A percentile compares a stretch with the other conserved stretches of the same genome.
Evolutionary conservation across 257 asterid genomes (phyloP).

Genomic region (Penstemon davidsonii): DNA sequence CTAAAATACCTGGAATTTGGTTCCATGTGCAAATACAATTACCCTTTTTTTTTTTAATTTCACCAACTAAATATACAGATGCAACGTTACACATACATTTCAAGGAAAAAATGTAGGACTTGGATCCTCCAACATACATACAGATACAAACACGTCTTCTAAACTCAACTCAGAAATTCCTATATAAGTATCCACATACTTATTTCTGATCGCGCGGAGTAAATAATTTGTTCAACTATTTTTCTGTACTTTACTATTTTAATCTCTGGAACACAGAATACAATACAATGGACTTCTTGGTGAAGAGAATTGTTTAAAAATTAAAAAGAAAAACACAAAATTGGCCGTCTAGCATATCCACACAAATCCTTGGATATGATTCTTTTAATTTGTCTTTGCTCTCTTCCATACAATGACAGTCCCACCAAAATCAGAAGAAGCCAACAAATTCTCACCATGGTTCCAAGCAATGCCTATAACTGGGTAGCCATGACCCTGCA

Average conservation of each 20-base stretch:
- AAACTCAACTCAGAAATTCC: slow-evolving; percentile 5
- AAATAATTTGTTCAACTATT: slow-evolving; percentile 22
- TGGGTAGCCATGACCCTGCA: slow-evolving; percentile 93
- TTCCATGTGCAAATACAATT: too few species aligned
- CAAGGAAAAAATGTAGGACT: too few species aligned
- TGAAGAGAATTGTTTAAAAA: slow-evolving; percentile 10
- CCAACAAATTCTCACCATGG: slow-evolving; percentile 88
- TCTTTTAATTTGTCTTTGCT: slow-evolving; percentile 55
- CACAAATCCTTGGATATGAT: slow-evolving; percentile 8
- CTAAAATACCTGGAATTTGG: too few species aligned
- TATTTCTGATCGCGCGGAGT: neutral
- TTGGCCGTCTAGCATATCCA: slow-evolving; percentile 1
- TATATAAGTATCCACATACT: neutral
- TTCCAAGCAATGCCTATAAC: slow-evolving; percentile 97
- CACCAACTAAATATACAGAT: too few species aligned
- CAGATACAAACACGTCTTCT: slow-evolving; percentile 10
- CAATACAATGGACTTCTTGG: slow-evolving; percentile 21
- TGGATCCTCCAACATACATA: slow-evolving; percentile 3
- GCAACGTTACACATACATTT: too few species aligned
- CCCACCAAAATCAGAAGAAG: slow-evolving; percentile 98
- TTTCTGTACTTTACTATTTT: slow-evolving; percentile 18
- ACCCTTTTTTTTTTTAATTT: too few species aligned
- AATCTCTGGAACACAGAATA: slow-evolving; percentile 24
- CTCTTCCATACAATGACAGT: slow-evolving; percentile 97
- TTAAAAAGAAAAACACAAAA: neutral